Base-by-base conservation (phyloP, 495 filamentous ascomycete genomes). In the Penicillium odoratum region DNA sequence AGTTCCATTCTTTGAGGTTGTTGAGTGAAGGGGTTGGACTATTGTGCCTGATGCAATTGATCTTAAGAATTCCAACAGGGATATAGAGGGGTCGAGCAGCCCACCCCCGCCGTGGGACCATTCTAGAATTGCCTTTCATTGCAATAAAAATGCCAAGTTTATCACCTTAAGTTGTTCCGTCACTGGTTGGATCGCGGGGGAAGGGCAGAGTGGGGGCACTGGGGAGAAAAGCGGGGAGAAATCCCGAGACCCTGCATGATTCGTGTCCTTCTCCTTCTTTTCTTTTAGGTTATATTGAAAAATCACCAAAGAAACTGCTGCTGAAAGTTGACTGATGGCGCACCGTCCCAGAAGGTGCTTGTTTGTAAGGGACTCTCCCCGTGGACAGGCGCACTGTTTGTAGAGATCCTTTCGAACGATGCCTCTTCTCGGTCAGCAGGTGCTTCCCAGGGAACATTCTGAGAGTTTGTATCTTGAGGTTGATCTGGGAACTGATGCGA, bases 291-390 rank as follows among this genome's bases (percentile, higher is more conserved):
- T 16, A 21, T n/a, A 10, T 51, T 4, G 28, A 16, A 21, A 3
- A 38, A 13, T 67, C 44, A 77, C 73, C 74, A 77, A 11, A 74
- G 63, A 60, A 76, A 77, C 25, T 66, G 64, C 13, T 65, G 60
- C 55, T 77, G 71, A 54, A 77, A 77, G 18, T 65, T 66, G 25
- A 63, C 57, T 1, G 71, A 67, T 3, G 74, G 73, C 9, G 71
- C 73, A 42, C 61, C 74, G 42, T 65, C 63, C 74, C 73, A 75
- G 5, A 55, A 51, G 50, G 63, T 73, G 33, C 56, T 46, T 29
- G 16, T 57, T 47, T 62, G 57, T 3, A 7, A 21, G 0, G 38
- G 13, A 10, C 9, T 10, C 31, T 33, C 31, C 7, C 31, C 11
- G 15, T 16, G 13, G 36, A 2, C 13, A 40, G 31, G 31, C 31